Conservation (phyloP, 306 rosid species). For the Prunus padus region DNA sequence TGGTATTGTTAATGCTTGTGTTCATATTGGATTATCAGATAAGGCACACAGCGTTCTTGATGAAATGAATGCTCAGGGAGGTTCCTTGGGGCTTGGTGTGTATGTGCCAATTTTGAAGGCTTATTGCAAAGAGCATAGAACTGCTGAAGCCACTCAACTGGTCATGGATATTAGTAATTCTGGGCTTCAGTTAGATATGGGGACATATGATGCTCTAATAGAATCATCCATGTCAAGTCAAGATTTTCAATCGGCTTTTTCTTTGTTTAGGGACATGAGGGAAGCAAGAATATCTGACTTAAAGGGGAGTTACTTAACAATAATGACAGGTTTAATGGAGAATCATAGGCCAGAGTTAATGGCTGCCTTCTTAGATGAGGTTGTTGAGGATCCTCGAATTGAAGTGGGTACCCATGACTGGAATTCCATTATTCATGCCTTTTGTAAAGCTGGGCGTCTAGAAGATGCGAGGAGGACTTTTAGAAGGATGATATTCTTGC, state of each 20-base stretch:
- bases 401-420: constrained; percentile 92
- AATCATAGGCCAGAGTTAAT: constrained; percentile 88
- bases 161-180: constrained; percentile 78
- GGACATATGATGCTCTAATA: constrained; percentile 64
- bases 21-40: constrained; percentile 61
- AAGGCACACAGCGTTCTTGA: constrained; percentile 83
- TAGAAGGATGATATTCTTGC: constrained; percentile 88
- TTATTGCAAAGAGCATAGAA: constrained; percentile 79
- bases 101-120: constrained; percentile 86
- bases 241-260: constrained; percentile 85
- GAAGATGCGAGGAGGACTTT: constrained; percentile 95
- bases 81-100: constrained; percentile 80
- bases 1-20: constrained; percentile 78
- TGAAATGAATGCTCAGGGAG: constrained; percentile 72
- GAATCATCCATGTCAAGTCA: constrained; percentile 87
- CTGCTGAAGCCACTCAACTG: constrained; percentile 79
- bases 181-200: constrained; percentile 69
- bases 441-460: constrained; percentile 84
- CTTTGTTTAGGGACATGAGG: constrained; percentile 88
- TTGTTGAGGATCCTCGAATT: constrained; percentile 82
- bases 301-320: constrained; percentile 83
- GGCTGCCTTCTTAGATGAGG: constrained; percentile 97
- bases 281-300: constrained; percentile 68
- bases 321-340: constrained; percentile 97
- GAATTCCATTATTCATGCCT: constrained; percentile 93